These are phyloP conservation scores for Sporothrix luriei DNA, from an alignment of 2,329 filamentous ascomycete species.

Conservation along the genomic window DNA sequence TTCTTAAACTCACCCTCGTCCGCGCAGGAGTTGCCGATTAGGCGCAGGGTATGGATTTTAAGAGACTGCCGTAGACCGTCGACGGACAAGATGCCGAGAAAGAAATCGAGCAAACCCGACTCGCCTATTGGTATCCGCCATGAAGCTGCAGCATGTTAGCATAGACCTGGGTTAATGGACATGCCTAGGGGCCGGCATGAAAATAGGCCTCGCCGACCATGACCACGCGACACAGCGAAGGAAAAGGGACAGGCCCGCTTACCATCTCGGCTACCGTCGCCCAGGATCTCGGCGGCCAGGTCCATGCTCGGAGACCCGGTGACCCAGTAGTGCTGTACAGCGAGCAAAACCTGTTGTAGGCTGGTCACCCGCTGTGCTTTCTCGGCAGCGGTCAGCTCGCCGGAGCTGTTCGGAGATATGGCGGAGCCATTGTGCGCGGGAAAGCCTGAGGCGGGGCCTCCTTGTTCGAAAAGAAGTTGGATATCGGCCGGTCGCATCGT, in stretches of 20 bases:
- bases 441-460: not conserved
- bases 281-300: conserved; percentile 54
- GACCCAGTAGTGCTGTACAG: conserved; percentile 48
- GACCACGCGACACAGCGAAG: not conserved
- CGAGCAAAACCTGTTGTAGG: conserved; percentile 47
- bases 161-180: not conserved
- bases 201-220: not conserved
- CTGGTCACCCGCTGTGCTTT: conserved; percentile 34
- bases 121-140: conserved; percentile 62
- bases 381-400: conserved; percentile 29
- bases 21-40: conserved; percentile 65
- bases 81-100: conserved; percentile 51
- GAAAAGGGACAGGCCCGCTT: conserved; percentile 39
- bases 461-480: conserved; percentile 29
- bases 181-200: not conserved
- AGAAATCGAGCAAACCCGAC: conserved; percentile 61
- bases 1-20: conserved; percentile 52
- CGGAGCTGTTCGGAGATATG: not conserved
- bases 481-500: conserved; percentile 33
- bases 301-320: conserved; percentile 50
- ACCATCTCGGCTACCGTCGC: conserved; percentile 60
- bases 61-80: conserved; percentile 48
- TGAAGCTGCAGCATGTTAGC: conserved; percentile 46
- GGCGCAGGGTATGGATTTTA: conserved; percentile 58
- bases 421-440: conserved; percentile 8